Percentiles rank a stretch among this genome's conserved stretches.
These are phyloP conservation scores for Phialocephala sp. DNA, from an alignment of 2,329 filamentous ascomycete species.

Conservation along the genomic window DNA sequence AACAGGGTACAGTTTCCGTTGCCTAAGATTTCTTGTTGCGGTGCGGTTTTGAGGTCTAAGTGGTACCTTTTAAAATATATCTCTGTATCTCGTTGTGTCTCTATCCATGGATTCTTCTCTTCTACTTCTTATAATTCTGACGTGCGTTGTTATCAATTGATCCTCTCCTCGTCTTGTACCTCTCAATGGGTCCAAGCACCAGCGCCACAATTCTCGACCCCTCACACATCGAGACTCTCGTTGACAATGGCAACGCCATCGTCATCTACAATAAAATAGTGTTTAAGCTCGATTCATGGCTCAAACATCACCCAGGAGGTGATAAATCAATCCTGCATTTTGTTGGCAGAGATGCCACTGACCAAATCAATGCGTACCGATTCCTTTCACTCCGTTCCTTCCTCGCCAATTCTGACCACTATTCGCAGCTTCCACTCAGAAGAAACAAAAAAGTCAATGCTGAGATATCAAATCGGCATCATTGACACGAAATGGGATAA, in stretches of 20 bases:
- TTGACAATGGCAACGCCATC: conserved; percentile 77
- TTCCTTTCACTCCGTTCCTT: not conserved
- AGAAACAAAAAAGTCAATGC: conserved; percentile 58
- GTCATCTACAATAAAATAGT: conserved; percentile 81
- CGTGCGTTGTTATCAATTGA: not conserved
- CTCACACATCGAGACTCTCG: conserved; percentile 72
- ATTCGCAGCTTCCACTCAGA: conserved; percentile 73
- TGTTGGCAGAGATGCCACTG: conserved; percentile 88
- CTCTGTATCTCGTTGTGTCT: not conserved
- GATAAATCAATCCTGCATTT: conserved; percentile 88
- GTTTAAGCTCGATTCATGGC: conserved; percentile 83
- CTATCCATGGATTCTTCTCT: not conserved
- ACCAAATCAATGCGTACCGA: conserved; percentile 84
- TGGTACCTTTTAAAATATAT: not conserved
- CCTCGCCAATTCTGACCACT: not conserved
- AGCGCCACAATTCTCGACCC: conserved; percentile 48
- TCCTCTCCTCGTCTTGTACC: not conserved
- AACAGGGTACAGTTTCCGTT: conserved; percentile 6
- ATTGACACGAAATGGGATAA: conserved; percentile 82
- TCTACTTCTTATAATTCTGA: not conserved
- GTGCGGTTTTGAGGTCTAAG: not conserved
- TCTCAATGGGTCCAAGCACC: conserved; percentile 6
- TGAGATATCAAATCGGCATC: conserved; percentile 74
- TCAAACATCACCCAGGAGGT: conserved; percentile 87
- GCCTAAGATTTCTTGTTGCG: not conserved